Conservation (phyloP, 768 basidiomycete species). For the Myochromella boudieri region DNA sequence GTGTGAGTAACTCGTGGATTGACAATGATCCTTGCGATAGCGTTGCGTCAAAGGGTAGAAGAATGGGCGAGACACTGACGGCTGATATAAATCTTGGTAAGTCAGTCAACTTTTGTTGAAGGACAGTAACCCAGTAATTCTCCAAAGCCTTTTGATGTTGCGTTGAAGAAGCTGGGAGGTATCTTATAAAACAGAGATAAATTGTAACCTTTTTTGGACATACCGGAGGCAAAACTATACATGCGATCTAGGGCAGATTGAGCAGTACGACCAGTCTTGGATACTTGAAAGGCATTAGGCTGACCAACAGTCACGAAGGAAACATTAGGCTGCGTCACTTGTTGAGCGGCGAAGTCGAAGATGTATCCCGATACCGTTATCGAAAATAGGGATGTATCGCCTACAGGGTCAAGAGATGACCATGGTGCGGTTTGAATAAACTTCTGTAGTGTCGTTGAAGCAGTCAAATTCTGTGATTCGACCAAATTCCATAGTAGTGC, state of each 20-base stretch:
- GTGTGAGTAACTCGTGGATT: slow-evolving; percentile 40
- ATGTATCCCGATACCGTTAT: slow-evolving; percentile 48
- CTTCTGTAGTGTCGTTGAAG: slow-evolving; percentile 37
- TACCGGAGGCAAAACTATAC: slow-evolving; percentile 61
- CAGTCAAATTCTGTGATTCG: slow-evolving; percentile 44
- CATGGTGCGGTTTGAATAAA: slow-evolving; percentile 53
- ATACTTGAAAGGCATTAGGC: slow-evolving; percentile 44
- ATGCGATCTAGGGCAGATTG: slow-evolving; percentile 50
- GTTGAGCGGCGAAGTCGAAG: slow-evolving; percentile 62
- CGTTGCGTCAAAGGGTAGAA: slow-evolving; percentile 61
- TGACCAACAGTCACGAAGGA: slow-evolving; percentile 48
- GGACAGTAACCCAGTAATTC: slow-evolving; percentile 54
- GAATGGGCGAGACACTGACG: slow-evolving; percentile 44
- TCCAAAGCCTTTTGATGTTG: slow-evolving; percentile 48
- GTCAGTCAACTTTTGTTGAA: slow-evolving; percentile 43
- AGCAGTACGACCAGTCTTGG: slow-evolving; percentile 37
- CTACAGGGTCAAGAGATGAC: slow-evolving; percentile 40
- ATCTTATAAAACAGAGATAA: slow-evolving; percentile 5
- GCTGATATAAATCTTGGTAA: slow-evolving; percentile 47
- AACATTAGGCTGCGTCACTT: slow-evolving; percentile 39
- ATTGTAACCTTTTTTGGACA: slow-evolving; percentile 21
- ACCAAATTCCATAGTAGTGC: slow-evolving; percentile 62
- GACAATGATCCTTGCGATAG: slow-evolving; percentile 25
- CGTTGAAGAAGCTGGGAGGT: slow-evolving; percentile 50
- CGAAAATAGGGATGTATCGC: slow-evolving; percentile 36